Evolutionary conservation across 306 rosid species (phyloP).

Genomic region (Abrus precatorius): DNA sequence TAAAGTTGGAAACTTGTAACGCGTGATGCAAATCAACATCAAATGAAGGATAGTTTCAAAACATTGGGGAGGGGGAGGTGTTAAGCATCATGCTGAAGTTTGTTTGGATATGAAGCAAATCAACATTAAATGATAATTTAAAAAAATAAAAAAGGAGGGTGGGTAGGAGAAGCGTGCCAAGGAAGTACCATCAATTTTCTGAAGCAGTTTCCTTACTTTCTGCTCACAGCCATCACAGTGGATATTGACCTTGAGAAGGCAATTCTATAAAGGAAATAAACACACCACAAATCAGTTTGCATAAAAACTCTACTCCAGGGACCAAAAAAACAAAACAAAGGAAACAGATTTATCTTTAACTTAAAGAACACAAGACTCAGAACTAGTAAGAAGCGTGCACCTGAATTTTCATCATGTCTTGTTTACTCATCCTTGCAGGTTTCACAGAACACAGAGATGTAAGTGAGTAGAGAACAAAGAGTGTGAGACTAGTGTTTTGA

Average conservation of each 20-base stretch:
- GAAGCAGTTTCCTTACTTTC: conserved; percentile 81
- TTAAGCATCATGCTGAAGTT: conserved; percentile 34
- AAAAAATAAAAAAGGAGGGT: neutral
- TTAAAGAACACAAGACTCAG: neutral
- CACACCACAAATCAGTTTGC: conserved; percentile 29
- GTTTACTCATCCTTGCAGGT: conserved; percentile 73
- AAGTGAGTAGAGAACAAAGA: conserved; percentile 35
- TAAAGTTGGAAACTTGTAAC: neutral
- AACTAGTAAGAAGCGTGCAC: conserved; percentile 51
- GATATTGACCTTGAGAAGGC: conserved; percentile 78
- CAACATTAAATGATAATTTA: neutral
- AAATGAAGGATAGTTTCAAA: neutral
- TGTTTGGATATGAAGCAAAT: conserved; percentile 34
- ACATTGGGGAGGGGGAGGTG: neutral
- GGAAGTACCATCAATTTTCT: conserved; percentile 84
- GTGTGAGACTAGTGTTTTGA: neutral
- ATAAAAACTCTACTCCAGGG: neutral
- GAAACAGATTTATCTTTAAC: conserved; percentile 4
- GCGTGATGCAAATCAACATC: neutral
- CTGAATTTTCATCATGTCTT: conserved; percentile 80
- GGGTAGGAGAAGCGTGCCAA: neutral
- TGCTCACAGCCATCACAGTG: conserved; percentile 90
- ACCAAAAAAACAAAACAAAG: neutral
- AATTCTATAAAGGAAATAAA: conserved; percentile 62
- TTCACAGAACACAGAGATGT: conserved; percentile 28